Percentiles rank a stretch among this genome's conserved stretches.
Conservation (phyloP, 306 rosid species). For the Cajanus cajan region DNA sequence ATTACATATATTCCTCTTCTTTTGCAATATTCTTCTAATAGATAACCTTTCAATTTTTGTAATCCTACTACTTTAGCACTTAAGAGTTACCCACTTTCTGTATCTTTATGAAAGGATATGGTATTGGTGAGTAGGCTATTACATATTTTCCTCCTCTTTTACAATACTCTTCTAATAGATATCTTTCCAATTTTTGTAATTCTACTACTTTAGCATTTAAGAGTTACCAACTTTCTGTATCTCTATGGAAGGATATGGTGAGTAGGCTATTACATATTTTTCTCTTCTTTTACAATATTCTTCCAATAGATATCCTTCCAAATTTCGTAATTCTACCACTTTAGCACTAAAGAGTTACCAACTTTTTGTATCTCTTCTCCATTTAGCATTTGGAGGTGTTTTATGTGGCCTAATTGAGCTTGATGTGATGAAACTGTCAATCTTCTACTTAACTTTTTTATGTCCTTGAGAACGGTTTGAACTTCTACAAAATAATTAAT, state of each 20-base stretch:
- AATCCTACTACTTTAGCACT: no score
- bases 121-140: conserved; percentile 24
- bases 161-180: neutral
- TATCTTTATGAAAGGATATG: conserved; percentile 91
- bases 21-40: neutral
- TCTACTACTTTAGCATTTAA: no score
- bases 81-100: no score
- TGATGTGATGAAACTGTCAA: neutral
- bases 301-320: conserved; percentile 5
- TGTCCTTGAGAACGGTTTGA: neutral
- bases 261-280: conserved; percentile 17
- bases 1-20: neutral
- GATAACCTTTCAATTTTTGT: neutral
- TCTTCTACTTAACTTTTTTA: neutral
- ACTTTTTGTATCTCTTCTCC: neutral
- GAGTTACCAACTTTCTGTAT: conserved; percentile 5
- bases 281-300: neutral
- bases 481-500: neutral
- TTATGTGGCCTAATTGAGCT: neutral
- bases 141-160: neutral
- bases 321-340: neutral
- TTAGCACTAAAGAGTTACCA: neutral
- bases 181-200: neutral
- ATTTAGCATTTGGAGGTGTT: neutral
- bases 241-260: conserved; percentile 95